A percentile compares a stretch with the other conserved stretches of the same genome.
These are phyloP conservation scores for Monosporascus ibericus DNA, from an alignment of 2,329 filamentous ascomycete genomes.

Conservation along the genomic window DNA sequence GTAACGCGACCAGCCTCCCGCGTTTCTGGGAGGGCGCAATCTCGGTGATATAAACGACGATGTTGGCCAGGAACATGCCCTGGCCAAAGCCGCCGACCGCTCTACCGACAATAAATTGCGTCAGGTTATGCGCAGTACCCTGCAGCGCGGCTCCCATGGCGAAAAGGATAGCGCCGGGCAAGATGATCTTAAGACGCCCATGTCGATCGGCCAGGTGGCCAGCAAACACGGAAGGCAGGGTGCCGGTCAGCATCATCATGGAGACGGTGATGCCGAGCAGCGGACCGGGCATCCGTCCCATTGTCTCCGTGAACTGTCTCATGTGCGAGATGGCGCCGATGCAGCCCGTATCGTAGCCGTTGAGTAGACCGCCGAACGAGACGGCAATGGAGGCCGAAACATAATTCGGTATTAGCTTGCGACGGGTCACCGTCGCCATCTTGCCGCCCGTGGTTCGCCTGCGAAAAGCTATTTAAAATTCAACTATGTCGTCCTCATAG, in stretches of 20 bases:
- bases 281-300: conserved; percentile 44
- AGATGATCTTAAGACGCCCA: conserved; percentile 40
- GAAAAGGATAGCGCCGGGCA: conserved; percentile 46
- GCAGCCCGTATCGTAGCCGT: conserved; percentile 31
- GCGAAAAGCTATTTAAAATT: no score
- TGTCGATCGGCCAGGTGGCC: conserved; percentile 46
- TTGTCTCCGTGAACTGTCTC: conserved; percentile 23
- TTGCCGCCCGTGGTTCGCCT: no score
- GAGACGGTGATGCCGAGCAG: conserved; percentile 55
- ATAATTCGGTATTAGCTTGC: conserved; percentile 21
- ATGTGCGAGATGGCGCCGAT: conserved; percentile 29
- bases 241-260: conserved; percentile 51
- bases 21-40: conserved; percentile 47
- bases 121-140: conserved; percentile 37
- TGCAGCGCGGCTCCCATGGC: conserved; percentile 47
- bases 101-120: conserved; percentile 49
- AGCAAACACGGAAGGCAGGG: conserved; percentile 50
- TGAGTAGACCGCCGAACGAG: conserved; percentile 28
- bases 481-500: no score
- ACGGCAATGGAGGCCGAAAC: conserved; percentile 25
- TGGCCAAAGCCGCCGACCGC: conserved; percentile 52
- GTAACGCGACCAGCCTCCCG: conserved; percentile 44
- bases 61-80: conserved; percentile 51
- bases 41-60: conserved; percentile 55
- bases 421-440: neutral